Evolutionary conservation across 2,329 filamentous ascomycete genomes (phyloP).

Genomic region (Penicillium sp.): DNA sequence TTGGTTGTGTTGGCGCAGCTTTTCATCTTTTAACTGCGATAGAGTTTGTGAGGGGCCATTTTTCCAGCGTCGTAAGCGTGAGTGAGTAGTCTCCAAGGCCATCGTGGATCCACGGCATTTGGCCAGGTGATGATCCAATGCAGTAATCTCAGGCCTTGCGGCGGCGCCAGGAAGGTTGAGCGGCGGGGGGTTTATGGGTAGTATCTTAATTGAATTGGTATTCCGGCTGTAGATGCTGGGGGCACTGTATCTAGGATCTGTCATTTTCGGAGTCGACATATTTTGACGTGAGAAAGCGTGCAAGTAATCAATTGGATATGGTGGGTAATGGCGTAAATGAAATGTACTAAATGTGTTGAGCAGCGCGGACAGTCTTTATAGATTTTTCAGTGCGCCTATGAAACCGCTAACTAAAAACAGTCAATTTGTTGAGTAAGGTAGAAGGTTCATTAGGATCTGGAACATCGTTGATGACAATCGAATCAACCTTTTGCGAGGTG

Average conservation of each 20-base stretch:
- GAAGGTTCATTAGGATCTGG: slow-evolving; percentile 3
- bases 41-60: not conserved
- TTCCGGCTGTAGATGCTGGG: slow-evolving; percentile 1
- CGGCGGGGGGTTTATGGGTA: not conserved
- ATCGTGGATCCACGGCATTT: not conserved
- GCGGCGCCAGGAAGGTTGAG: not conserved
- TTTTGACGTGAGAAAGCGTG: not conserved
- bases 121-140: not conserved
- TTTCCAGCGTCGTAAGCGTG: not conserved
- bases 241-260: not conserved
- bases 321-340: not conserved
- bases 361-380: slow-evolving; percentile 2
- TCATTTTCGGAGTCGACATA: not conserved
- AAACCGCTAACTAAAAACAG: not conserved
- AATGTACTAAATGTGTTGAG: not conserved
- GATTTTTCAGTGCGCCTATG: not conserved
- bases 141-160: not conserved
- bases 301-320: slow-evolving; percentile 1
- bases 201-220: not conserved
- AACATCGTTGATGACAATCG: not conserved
- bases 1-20: slow-evolving; percentile 1
- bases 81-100: not conserved
- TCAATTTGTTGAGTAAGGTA: not conserved
- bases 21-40: not conserved
- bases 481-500: slow-evolving; percentile 1